Evolutionary conservation across 306 rosid genomes (phyloP), one percentile per base, ranked within the genome.

Genomic region (Castanopsis chinensis): DNA sequence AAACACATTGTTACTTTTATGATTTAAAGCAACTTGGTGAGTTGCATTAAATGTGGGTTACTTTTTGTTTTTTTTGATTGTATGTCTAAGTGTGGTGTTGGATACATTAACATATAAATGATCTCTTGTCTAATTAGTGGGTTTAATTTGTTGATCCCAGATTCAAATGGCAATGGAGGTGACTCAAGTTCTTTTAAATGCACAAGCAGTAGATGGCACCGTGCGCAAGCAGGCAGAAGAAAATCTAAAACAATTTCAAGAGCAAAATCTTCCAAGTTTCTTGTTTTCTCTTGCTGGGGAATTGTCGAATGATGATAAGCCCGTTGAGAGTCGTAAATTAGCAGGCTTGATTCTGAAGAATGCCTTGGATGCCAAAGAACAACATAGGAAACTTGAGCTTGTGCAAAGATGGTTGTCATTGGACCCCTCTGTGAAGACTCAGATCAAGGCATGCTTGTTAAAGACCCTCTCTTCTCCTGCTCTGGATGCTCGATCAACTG

Each of bases 291-390:
- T 94, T 79, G 97, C 98, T 58, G 93, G 90, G 45, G 98, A 94
- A 81, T 81, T 94, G 86, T 93, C 93, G 4, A 94, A 88, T 83
- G 98, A 92, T 25, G 98, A 92, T 3, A 94, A 94, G 86, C 98
- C 98, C 33, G 88, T 90, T 6, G 98, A 92, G 82, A 88, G 92
- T 55, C 90, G 98, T 81, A 88, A 84, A 82, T 80, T 94, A 53
- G 98, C 97, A 0, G 98, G 98, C 78, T 74, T 94, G 79, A 86
- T 94, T 65, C 93, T 94, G 49, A 94, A 94, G 92, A 94, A 94
- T 86, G 97, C 97, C 14, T 73, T 94, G 87, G 97, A 94, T 86
- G 96, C 98, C 12, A 94, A 94, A 74, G 98, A 94, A 59, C 97
- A 94, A n/a, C 92, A 88, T 71, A 88, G 94, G 75, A 94, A 94